Evolutionary conservation across 768 basidiomycete species (phyloP), one percentile per base, ranked within the genome.

Genomic region (Pleurotus ostreatus): DNA sequence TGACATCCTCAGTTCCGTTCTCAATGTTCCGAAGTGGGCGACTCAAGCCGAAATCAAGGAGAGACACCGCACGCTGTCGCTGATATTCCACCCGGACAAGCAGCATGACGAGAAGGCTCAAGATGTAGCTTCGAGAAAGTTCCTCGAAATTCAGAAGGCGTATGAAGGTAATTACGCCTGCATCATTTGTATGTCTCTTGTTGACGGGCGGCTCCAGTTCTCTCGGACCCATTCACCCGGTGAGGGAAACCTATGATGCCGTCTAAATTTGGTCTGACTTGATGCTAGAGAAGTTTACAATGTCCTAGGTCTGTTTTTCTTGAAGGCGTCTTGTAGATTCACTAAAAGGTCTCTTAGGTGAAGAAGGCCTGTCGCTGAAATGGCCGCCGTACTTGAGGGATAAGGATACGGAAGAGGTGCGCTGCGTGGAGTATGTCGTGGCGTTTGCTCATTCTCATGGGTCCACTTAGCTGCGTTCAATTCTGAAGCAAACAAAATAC

Each of bases 41-140:
- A 53, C 51, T 16, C 51, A 53, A n/a, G 39, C 51, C 41, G 54
- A 92, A 63, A 86, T 94, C 57, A 78, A 89, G 48, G 89, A 92
- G 55, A 77, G 85, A 37, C 89, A 92, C 67, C 76, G 81, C 41
- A 66, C 81, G 4, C 69, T 94, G 23, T 92, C 92, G 3, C 78
- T 93, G 25, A 71, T 87, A 16, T 92, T 89, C 60, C 92, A 96
- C 62, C 92, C 92, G 0, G 92, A 96, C 77, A 88, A 86, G 65
- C 89, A 93, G 57, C 78, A 75, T 18, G 81, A 83, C 63, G 79
- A 81, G 52, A 67, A 67, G 15, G 70, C 76, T 57, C 84, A 81
- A 64, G 76, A 71, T 48, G 76, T 81, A 1, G 90, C 92, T 0
- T 79, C 83, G 22, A 75, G 78, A 30, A 80, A 79, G 49, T 93